Percentiles rank a stretch among this genome's conserved stretches.
phyloP scores from a whole-genome alignment of 768 basidiomycete genomes.

The Boletus subparvulus region DNA sequence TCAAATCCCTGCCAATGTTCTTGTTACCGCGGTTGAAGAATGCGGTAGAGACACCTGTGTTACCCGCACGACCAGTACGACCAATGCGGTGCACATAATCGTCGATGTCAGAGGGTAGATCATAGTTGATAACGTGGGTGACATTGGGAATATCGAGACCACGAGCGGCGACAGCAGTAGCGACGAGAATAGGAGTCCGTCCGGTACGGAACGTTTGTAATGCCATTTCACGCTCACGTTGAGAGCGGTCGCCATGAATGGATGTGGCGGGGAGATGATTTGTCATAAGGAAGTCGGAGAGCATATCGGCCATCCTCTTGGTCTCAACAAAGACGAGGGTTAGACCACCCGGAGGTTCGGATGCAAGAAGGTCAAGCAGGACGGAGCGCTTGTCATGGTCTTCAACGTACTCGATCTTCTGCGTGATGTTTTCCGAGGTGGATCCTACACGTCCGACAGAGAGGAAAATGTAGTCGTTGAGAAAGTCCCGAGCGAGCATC shows the following conservation, averaged over 20 bases:
- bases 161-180: slow-evolving; percentile 98
- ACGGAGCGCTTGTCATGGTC: slow-evolving; percentile 96
- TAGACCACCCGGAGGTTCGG: slow-evolving; percentile 67
- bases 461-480: slow-evolving; percentile 98
- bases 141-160: slow-evolving; percentile 99
- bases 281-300: slow-evolving; percentile 90
- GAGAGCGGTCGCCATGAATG: slow-evolving; percentile 97
- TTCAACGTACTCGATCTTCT: slow-evolving; percentile 98
- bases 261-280: slow-evolving; percentile 89
- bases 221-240: slow-evolving; percentile 96
- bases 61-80: slow-evolving; percentile 98
- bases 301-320: slow-evolving; percentile 98
- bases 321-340: slow-evolving; percentile 99
- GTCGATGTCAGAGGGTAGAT: slow-evolving; percentile 96
- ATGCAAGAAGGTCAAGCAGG: slow-evolving; percentile 87
- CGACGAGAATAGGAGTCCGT: slow-evolving; percentile 93
- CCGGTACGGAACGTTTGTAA: slow-evolving; percentile 94
- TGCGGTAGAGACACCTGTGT: slow-evolving; percentile 92
- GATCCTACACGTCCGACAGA: slow-evolving; percentile 98
- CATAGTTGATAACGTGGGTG: slow-evolving; percentile 98
- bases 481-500: slow-evolving; percentile 91
- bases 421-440: slow-evolving; percentile 99
- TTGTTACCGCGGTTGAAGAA: slow-evolving; percentile 95
- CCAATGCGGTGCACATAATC: slow-evolving; percentile 99
- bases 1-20: slow-evolving; percentile 86